These are phyloP conservation scores for Pyropia haitanensis DNA, from an alignment of 23 red algal species.

Conservation along the genomic window DNA sequence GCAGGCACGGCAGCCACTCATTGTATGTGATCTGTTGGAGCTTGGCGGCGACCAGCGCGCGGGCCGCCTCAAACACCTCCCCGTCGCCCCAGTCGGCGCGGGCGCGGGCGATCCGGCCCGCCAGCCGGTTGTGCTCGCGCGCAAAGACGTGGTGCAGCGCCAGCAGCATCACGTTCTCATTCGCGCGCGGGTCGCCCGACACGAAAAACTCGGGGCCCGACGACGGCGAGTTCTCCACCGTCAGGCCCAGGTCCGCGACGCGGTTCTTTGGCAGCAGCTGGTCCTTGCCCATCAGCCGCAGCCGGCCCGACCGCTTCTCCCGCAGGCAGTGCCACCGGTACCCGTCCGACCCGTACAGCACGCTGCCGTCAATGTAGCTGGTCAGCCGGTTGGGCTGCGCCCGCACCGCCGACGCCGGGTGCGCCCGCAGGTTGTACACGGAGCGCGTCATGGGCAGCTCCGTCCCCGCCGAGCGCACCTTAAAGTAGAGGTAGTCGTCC, in stretches of 20 bases:
- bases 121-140: slow-evolving; percentile 41
- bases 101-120: not conserved
- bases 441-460: too few relatives aligned
- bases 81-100: not conserved
- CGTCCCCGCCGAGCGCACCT: too few relatives aligned
- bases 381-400: slow-evolving; percentile 19
- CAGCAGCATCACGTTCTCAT: slow-evolving; percentile 20
- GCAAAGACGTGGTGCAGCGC: slow-evolving; percentile 31
- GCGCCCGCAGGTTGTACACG: too few relatives aligned
- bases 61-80: slow-evolving; percentile 13
- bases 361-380: slow-evolving; percentile 40
- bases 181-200: slow-evolving; percentile 22
- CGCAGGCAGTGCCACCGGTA: too few relatives aligned
- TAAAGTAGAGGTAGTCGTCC: too few relatives aligned
- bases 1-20: slow-evolving; percentile 19
- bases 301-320: too few relatives aligned
- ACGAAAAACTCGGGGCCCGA: slow-evolving; percentile 12
- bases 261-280: too few relatives aligned
- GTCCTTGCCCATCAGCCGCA: too few relatives aligned
- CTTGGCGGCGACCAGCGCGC: slow-evolving; percentile 19
- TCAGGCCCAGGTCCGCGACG: too few relatives aligned
- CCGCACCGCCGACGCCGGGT: too few relatives aligned
- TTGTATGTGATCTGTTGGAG: slow-evolving; percentile 37
- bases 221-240: slow-evolving; percentile 19
- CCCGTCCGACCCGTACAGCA: slow-evolving; percentile 33